Evolutionary conservation across 306 rosid genomes (phyloP).

Genomic region (Sesbania bispinosa): DNA sequence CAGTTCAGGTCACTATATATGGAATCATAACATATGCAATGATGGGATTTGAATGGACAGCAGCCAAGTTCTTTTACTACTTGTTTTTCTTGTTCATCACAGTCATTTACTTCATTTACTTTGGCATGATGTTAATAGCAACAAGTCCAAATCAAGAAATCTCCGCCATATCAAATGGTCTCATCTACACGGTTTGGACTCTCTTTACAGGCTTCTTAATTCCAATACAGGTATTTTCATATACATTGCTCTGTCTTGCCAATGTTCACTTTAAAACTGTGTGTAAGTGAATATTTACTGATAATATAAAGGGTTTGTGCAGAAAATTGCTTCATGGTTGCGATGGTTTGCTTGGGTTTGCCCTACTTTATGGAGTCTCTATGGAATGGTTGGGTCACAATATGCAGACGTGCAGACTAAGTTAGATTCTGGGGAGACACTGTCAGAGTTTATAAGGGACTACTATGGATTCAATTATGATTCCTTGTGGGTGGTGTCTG

Average conservation of each 20-base stretch:
- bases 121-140: slow-evolving; percentile 32
- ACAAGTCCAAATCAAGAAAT: slow-evolving; percentile 29
- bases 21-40: neutral
- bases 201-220: slow-evolving; percentile 38
- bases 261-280: too few species aligned
- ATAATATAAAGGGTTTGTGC: neutral
- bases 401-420: slow-evolving; percentile 30
- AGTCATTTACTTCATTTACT: slow-evolving; percentile 28
- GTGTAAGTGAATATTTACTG: neutral
- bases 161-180: neutral
- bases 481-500: slow-evolving; percentile 26
- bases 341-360: slow-evolving; percentile 39
- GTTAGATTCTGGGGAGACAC: slow-evolving; percentile 38
- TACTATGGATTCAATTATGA: slow-evolving; percentile 31
- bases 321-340: slow-evolving; percentile 35
- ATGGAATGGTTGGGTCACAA: slow-evolving; percentile 37
- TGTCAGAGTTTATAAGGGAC: slow-evolving; percentile 25
- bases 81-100: slow-evolving; percentile 25
- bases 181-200: slow-evolving; percentile 21
- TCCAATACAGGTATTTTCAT: slow-evolving; percentile 23
- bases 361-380: slow-evolving; percentile 35
- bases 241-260: neutral
- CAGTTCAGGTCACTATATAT: neutral
- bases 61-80: slow-evolving; percentile 33
- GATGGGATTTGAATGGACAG: slow-evolving; percentile 33